phyloP scores from a whole-genome alignment of 2,329 filamentous ascomycete species.

The Alternaria arborescens region DNA sequence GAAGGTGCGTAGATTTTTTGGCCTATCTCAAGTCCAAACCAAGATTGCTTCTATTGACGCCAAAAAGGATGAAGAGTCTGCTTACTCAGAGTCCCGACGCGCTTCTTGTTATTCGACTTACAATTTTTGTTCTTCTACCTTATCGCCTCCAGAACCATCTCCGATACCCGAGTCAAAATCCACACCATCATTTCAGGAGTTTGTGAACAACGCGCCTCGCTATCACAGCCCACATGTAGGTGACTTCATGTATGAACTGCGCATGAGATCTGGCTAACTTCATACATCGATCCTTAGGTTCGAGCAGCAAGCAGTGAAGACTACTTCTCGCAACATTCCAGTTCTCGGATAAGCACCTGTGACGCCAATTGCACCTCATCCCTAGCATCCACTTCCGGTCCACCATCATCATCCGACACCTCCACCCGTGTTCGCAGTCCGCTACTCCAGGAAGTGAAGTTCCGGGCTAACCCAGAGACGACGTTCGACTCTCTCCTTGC shows the following conservation, averaged over 20 bases:
- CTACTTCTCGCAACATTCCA: conserved; percentile 12
- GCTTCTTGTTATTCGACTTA: conserved; percentile 13
- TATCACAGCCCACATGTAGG: not conserved
- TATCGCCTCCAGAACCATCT: conserved; percentile 1
- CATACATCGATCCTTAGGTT: too few species aligned
- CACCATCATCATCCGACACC: not conserved
- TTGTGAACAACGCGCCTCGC: not conserved
- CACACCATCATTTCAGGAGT: not conserved
- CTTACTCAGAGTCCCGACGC: conserved; percentile 13
- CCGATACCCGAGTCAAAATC: not conserved
- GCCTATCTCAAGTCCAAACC: conserved; percentile 11
- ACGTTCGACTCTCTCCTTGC: conserved; percentile 42
- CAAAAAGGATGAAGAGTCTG: conserved; percentile 3
- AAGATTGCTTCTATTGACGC: conserved; percentile 12
- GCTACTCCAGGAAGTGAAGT: conserved; percentile 12
- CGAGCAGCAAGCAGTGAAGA: conserved; percentile 20
- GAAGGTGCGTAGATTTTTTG: conserved; percentile 19
- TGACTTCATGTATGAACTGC: too few species aligned
- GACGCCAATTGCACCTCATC: not conserved
- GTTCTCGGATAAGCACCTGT: not conserved
- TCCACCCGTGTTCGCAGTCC: conserved; percentile 25
- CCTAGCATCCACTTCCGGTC: not conserved
- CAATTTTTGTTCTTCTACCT: conserved; percentile 15
- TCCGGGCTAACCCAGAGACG: conserved; percentile 17
- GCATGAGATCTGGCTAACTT: too few species aligned